phyloP scores from a whole-genome alignment of 2,329 filamentous ascomycete genomes.

The Penicillium fuscoglaucum region DNA sequence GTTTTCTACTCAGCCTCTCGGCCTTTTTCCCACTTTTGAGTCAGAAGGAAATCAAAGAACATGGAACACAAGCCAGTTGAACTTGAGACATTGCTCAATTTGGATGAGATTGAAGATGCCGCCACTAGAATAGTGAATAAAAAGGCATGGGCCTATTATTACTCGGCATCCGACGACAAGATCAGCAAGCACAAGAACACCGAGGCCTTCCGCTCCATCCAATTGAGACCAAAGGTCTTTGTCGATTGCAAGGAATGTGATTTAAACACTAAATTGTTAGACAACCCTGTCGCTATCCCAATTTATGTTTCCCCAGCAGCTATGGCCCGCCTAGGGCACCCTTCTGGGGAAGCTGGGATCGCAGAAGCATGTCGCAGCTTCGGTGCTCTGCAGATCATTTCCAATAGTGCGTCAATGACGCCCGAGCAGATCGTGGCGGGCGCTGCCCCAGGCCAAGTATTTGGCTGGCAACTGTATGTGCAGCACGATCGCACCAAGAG shows the following conservation, averaged over 20 bases:
- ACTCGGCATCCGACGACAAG: conserved; percentile 78
- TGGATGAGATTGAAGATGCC: conserved; percentile 80
- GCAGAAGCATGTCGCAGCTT: conserved; percentile 71
- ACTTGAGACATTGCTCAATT: conserved; percentile 70
- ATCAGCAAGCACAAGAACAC: conserved; percentile 41
- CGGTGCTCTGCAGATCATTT: conserved; percentile 76
- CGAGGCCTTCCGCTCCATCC: conserved; percentile 55
- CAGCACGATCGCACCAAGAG: conserved; percentile 78
- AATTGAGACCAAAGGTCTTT: conserved; percentile 82
- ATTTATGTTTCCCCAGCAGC: conserved; percentile 82
- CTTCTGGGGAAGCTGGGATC: conserved; percentile 80
- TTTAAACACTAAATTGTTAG: conserved; percentile 68
- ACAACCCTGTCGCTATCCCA: conserved; percentile 69
- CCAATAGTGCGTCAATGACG: conserved; percentile 85
- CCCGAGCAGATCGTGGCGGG: conserved; percentile 81
- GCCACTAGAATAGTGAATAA: conserved; percentile 73
- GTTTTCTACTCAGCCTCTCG: neutral
- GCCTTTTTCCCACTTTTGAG: neutral
- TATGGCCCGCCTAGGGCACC: conserved; percentile 81
- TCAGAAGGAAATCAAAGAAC: neutral
- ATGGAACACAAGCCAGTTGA: conserved; percentile 46
- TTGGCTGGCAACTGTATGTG: conserved; percentile 96
- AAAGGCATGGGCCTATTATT: conserved; percentile 93
- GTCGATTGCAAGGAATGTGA: conserved; percentile 77
- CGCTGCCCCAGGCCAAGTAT: conserved; percentile 63